Evolutionary conservation across 345 rosid genomes (phyloP).

Genomic region (Corymbia maculata): DNA sequence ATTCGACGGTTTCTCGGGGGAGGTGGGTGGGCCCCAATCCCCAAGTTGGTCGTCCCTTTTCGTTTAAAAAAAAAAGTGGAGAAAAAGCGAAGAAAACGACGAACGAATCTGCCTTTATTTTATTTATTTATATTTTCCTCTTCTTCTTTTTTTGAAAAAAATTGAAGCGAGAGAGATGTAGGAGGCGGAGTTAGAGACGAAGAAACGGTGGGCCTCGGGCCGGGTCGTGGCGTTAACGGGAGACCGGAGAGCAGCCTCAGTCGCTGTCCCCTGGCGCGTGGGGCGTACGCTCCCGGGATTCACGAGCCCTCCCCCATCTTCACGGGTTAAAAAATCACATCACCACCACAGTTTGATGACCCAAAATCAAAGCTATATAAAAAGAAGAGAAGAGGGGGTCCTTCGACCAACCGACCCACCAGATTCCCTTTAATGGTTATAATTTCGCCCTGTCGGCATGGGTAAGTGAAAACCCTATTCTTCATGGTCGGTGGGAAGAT

Average conservation of each 20-base stretch:
- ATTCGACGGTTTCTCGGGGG: neutral
- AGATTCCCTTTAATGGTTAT: neutral
- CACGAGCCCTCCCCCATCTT: neutral
- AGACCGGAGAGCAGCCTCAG: neutral
- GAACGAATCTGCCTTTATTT: neutral
- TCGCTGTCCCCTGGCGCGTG: neutral
- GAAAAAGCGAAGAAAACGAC: neutral
- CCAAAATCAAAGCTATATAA: too few relatives aligned
- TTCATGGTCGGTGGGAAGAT: neutral
- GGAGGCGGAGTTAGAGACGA: neutral
- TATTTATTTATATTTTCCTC: neutral
- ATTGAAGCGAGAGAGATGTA: neutral
- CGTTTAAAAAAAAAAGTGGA: neutral
- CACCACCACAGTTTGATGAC: neutral
- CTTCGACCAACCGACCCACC: neutral
- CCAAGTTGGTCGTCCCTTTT: neutral
- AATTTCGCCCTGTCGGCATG: neutral
- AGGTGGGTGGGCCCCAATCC: neutral
- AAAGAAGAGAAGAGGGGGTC: neutral
- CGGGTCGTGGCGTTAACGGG: neutral
- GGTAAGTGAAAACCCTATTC: neutral
- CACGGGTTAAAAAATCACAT: neutral
- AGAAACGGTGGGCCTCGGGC: neutral
- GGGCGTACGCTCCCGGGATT: neutral
- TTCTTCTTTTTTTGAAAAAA: neutral